These are phyloP conservation scores for Xylaria sp. DNA, from an alignment of 2,329 filamentous ascomycete species.

Conservation along the genomic window DNA sequence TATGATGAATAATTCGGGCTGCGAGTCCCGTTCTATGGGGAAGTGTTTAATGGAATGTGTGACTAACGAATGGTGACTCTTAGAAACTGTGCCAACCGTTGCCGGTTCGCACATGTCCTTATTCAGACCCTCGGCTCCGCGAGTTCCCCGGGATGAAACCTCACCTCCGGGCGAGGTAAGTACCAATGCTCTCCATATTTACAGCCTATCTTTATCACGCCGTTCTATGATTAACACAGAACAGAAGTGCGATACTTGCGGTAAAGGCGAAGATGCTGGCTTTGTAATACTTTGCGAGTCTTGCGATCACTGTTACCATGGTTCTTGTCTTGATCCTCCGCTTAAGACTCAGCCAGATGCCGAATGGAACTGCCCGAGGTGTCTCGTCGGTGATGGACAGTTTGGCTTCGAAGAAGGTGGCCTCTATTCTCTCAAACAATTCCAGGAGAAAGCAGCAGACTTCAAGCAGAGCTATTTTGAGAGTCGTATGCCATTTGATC, in stretches of 20 bases:
- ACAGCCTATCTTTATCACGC: background rate
- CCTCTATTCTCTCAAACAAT: slow-evolving; percentile 92
- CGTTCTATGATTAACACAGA: slow-evolving; percentile 38
- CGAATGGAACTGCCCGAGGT: slow-evolving; percentile 97
- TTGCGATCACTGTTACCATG: slow-evolving; percentile 89
- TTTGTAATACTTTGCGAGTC: slow-evolving; percentile 86
- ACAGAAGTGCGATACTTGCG: slow-evolving; percentile 87
- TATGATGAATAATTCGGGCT: background rate
- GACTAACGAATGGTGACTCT: slow-evolving; percentile 29
- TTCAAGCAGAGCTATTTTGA: slow-evolving; percentile 97
- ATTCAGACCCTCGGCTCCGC: slow-evolving; percentile 82
- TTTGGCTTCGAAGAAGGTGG: slow-evolving; percentile 98
- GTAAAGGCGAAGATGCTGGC: slow-evolving; percentile 76
- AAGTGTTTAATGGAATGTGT: slow-evolving; percentile 1
- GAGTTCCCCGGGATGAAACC: slow-evolving; percentile 66
- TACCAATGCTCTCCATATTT: background rate
- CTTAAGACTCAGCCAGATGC: slow-evolving; percentile 79
- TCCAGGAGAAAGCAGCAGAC: slow-evolving; percentile 93
- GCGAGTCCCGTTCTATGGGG: background rate
- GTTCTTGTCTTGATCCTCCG: slow-evolving; percentile 87
- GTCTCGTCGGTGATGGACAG: slow-evolving; percentile 93
- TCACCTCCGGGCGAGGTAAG: slow-evolving; percentile 57
- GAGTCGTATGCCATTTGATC: slow-evolving; percentile 87
- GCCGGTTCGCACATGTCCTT: slow-evolving; percentile 97
- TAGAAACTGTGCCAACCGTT: slow-evolving; percentile 79